These are phyloP conservation scores for Mucor lusitanicus DNA, from an alignment of 371 early-diverging fungal species.

Conservation along the genomic window DNA sequence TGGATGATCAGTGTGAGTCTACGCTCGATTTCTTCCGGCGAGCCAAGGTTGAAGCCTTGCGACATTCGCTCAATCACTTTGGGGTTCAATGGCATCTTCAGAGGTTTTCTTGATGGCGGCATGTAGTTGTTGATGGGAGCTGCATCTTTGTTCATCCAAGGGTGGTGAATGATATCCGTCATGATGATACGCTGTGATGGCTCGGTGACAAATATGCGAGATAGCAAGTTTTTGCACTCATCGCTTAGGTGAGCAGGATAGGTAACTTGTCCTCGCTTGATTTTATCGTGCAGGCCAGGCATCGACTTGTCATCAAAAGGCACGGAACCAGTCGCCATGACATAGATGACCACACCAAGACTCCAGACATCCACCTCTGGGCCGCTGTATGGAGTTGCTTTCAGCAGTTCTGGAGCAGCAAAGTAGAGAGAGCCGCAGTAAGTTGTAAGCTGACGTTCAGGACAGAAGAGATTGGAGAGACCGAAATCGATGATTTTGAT, in stretches of 20 bases:
- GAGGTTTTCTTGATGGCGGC: slow-evolving; percentile 64
- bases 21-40: slow-evolving; percentile 66
- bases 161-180: slow-evolving; percentile 74
- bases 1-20: slow-evolving; percentile 60
- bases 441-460: slow-evolving; percentile 80
- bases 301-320: slow-evolving; percentile 97
- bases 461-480: slow-evolving; percentile 88
- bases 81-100: slow-evolving; percentile 68
- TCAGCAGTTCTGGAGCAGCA: slow-evolving; percentile 95
- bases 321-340: slow-evolving; percentile 92
- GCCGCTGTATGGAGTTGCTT: slow-evolving; percentile 86
- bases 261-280: slow-evolving; percentile 80
- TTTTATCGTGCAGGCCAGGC: slow-evolving; percentile 90
- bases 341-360: slow-evolving; percentile 94
- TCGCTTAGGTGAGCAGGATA: slow-evolving; percentile 82
- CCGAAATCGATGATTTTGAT: slow-evolving; percentile 97
- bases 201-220: slow-evolving; percentile 77
- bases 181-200: slow-evolving; percentile 75
- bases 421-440: slow-evolving; percentile 97
- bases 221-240: slow-evolving; percentile 79
- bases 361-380: slow-evolving; percentile 98
- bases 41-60: slow-evolving; percentile 82
- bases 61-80: slow-evolving; percentile 79
- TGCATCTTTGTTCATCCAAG: slow-evolving; percentile 83
- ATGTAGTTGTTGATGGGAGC: slow-evolving; percentile 63